phyloP scores from a whole-genome alignment of 2,329 filamentous ascomycete genomes.

The Cladosporium sp. region DNA sequence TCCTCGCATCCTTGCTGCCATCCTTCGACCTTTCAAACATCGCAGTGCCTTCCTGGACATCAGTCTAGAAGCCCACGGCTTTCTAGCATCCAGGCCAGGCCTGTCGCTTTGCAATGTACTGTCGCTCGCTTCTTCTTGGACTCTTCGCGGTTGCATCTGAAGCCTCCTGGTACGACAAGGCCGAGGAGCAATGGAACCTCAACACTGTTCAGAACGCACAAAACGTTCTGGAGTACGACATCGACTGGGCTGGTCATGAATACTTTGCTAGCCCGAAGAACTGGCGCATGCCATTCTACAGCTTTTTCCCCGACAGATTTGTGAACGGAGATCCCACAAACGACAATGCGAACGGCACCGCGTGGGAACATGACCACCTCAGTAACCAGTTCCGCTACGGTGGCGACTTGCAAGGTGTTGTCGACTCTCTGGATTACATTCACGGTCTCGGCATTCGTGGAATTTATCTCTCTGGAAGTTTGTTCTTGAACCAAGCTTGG shows the following conservation, averaged over 20 bases:
- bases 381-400: slow-evolving; percentile 62
- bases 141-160: neutral
- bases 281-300: slow-evolving; percentile 65
- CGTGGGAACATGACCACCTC: slow-evolving; percentile 57
- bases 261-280: slow-evolving; percentile 55
- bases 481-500: slow-evolving; percentile 63
- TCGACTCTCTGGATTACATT: slow-evolving; percentile 60
- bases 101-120: neutral
- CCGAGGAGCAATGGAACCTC: slow-evolving; percentile 54
- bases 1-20: neutral
- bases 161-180: slow-evolving; percentile 43
- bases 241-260: slow-evolving; percentile 50
- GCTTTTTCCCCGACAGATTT: slow-evolving; percentile 59
- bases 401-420: slow-evolving; percentile 56
- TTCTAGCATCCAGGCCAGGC: too few species aligned
- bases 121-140: neutral
- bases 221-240: slow-evolving; percentile 55
- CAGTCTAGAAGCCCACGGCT: neutral
- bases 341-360: slow-evolving; percentile 58
- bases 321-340: slow-evolving; percentile 63
- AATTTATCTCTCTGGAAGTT: slow-evolving; percentile 60
- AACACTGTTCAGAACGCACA: slow-evolving; percentile 56
- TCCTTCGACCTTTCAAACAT: too few species aligned
- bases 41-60: neutral
- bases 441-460: slow-evolving; percentile 60